Percentiles rank a stretch among this genome's conserved stretches.
Conservation (phyloP, 179 eudicot species). For the Drosera spatulata region DNA sequence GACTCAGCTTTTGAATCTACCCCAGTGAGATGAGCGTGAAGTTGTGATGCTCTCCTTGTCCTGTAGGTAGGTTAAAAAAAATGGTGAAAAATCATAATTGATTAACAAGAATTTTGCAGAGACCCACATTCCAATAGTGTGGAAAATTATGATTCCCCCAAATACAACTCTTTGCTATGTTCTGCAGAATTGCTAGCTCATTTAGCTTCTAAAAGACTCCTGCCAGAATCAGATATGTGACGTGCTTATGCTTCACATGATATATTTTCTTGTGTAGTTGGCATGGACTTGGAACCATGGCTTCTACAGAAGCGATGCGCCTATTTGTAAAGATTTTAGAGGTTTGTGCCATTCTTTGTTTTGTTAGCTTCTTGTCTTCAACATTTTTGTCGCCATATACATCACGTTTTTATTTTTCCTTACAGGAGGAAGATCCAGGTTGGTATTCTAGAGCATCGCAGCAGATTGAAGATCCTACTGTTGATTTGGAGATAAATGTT, state of each 20-base stretch:
- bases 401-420: neutral
- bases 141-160: too few relatives aligned
- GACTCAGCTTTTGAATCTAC: too few relatives aligned
- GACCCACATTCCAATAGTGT: too few relatives aligned
- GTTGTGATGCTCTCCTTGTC: too few relatives aligned
- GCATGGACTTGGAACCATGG: constrained; percentile 87
- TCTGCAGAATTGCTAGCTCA: too few relatives aligned
- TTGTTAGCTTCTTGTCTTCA: too few relatives aligned
- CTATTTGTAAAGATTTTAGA: constrained; percentile 92
- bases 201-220: neutral
- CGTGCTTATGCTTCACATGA: neutral
- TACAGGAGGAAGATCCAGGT: constrained; percentile 93
- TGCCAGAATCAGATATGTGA: neutral
- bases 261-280: constrained; percentile 46
- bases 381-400: neutral
- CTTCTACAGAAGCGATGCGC: constrained; percentile 94
- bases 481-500: constrained; percentile 68
- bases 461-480: constrained; percentile 45
- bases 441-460: constrained; percentile 86
- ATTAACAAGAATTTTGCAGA: too few relatives aligned
- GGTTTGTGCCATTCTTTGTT: constrained; percentile 25
- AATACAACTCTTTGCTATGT: too few relatives aligned
- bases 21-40: too few relatives aligned
- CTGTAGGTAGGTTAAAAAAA: too few relatives aligned
- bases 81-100: too few relatives aligned